A percentile compares a stretch with the other conserved stretches of the same genome.
phyloP scores from a whole-genome alignment of 495 filamentous ascomycete genomes.

The Pseudotulostoma volvatum region DNA sequence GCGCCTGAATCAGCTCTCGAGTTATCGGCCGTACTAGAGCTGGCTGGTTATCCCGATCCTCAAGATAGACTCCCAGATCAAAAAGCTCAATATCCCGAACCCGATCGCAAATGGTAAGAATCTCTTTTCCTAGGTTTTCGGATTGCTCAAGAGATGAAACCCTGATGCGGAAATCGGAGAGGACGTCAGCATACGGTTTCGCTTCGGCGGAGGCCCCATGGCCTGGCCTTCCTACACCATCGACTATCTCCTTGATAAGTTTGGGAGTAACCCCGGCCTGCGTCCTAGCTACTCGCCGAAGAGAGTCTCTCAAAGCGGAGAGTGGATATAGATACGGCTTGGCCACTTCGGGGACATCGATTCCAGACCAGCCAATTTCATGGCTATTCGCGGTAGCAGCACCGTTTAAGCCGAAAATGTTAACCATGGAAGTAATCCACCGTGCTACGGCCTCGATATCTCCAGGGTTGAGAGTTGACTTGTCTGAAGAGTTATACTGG shows the following conservation, averaged over 20 bases:
- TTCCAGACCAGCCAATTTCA: constrained; percentile 71
- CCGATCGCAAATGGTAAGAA: constrained; percentile 57
- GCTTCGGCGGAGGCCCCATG: constrained; percentile 13
- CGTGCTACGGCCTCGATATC: constrained; percentile 45
- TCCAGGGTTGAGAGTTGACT: constrained; percentile 34
- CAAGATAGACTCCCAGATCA: constrained; percentile 67
- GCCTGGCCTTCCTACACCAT: constrained; percentile 8
- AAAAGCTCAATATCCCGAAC: constrained; percentile 69
- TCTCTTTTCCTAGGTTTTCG: constrained; percentile 33
- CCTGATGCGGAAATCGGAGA: constrained; percentile 23
- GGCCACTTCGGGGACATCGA: constrained; percentile 42
- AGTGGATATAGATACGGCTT: constrained; percentile 49
- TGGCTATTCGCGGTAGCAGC: constrained; percentile 35
- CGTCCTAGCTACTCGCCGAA: constrained; percentile 40
- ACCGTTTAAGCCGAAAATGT: constrained; percentile 70
- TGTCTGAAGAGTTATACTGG: constrained; percentile 46
- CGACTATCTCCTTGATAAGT: constrained; percentile 19
- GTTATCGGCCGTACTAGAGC: constrained; percentile 76
- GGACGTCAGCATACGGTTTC: constrained; percentile 22
- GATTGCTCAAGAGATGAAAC: constrained; percentile 31
- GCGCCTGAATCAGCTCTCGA: constrained; percentile 51
- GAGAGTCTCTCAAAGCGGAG: constrained; percentile 48
- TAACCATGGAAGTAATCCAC: constrained; percentile 74
- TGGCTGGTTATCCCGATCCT: constrained; percentile 58
- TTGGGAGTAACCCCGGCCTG: constrained; percentile 18